Evolutionary conservation across 2,329 filamentous ascomycete species (phyloP).

Genomic region (Pestalotiopsis sp.): DNA sequence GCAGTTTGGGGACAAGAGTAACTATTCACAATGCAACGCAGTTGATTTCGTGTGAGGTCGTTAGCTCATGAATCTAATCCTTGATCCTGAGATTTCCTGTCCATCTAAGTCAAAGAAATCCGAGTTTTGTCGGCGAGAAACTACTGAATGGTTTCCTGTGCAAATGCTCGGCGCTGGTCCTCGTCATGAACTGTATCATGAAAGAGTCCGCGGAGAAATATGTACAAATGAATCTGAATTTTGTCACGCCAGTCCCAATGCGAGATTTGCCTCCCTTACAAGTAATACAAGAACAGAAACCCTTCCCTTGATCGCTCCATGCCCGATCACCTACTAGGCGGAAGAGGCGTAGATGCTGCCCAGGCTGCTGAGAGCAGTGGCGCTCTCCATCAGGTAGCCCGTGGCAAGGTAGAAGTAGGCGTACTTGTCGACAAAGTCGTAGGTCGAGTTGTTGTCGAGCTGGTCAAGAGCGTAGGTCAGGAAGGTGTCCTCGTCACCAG

Average conservation of each 20-base stretch:
- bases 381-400: constrained; percentile 43
- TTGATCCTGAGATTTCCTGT: constrained; percentile 16
- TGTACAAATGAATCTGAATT: constrained; percentile 12
- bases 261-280: constrained; percentile 16
- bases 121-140: constrained; percentile 20
- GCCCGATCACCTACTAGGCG: constrained; percentile 16
- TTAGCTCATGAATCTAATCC: constrained; percentile 28
- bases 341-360: constrained; percentile 51
- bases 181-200: not conserved
- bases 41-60: constrained; percentile 16
- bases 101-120: constrained; percentile 17
- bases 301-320: not conserved
- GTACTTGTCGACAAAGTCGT: constrained; percentile 56
- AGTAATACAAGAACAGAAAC: constrained; percentile 21
- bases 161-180: constrained; percentile 4
- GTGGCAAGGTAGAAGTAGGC: constrained; percentile 58
- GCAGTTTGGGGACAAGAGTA: not conserved
- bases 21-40: constrained; percentile 10
- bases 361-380: constrained; percentile 43
- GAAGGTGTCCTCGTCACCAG: constrained; percentile 49
- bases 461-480: constrained; percentile 49
- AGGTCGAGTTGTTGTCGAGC: constrained; percentile 48
- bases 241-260: constrained; percentile 16
- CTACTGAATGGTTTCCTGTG: not conserved
- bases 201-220: constrained; percentile 7